Evolutionary conservation across 805 yeast genomes (phyloP), one percentile per base, ranked within the genome.

Genomic region (Kazachstania kunashirensis): DNA sequence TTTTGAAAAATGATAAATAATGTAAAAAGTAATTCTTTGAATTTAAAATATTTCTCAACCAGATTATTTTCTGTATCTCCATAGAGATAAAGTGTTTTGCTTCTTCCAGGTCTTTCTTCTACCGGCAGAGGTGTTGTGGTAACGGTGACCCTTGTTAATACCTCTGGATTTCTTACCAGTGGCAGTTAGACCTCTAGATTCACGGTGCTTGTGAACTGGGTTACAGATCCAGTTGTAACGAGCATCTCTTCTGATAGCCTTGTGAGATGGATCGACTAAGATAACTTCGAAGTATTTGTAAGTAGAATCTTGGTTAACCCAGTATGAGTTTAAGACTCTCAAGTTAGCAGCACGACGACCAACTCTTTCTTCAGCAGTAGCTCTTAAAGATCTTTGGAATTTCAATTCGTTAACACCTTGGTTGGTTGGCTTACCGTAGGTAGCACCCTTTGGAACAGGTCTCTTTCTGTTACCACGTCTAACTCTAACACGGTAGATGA

Each of bases 371-470:
- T 92, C 98, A 63, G 98, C 98, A 62, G 96, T 88, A 60, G 95
- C 77, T 73, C 95, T 85, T 71, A 85, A 76, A 50, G 96, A 81
- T 74, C 89, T 85, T 78, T 92, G 98, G 94, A 86, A 88, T 77
- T 92, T 92, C 76, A 92, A 84, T 72, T 92, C 96, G 78, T 78
- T 79, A 58, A 92, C 92, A 84, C 98, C 98, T 77, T 85, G 95
- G 94, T 92, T 92, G 77, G 98, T 92, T 81, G 98, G 98, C 84
- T 92, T 92, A 84, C 98, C 98, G 81, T 92, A 89, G 68, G 97
- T 92, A 65, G 96, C 97, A 84, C 98, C 98, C 92, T 92, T 92
- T 76, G 94, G 86, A 63, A 82, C 96, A 62, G 96, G 96, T 77
- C 95, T 85, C 96, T 92, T 92, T 84, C 98, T 88, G 79, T 89